Evolutionary conservation across 208 protist species (phyloP).

Genomic region (Wallacemonas collosoma): DNA sequence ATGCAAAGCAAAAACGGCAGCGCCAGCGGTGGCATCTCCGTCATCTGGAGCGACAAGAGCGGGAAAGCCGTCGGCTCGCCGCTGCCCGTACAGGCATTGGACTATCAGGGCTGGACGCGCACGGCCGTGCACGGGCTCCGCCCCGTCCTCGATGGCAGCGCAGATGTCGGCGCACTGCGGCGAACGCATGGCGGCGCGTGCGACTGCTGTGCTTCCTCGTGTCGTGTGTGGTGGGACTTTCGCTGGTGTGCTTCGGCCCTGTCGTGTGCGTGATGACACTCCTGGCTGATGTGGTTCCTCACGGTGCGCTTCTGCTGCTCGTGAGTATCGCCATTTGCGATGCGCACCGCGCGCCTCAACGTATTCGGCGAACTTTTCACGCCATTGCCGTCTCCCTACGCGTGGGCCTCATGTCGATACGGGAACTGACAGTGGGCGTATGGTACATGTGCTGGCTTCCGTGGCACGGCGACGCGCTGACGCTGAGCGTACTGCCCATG

Average conservation of each 20-base stretch:
- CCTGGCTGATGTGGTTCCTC: conserved; percentile 8
- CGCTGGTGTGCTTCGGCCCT: conserved; percentile 9
- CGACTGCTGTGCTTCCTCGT: conserved; percentile 17
- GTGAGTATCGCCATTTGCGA: background rate
- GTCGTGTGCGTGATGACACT: conserved; percentile 14
- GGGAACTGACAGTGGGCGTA: background rate
- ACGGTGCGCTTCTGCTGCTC: background rate
- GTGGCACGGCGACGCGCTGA: background rate
- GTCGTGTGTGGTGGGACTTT: background rate
- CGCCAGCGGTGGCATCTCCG: conserved; percentile 4
- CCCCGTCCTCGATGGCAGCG: background rate
- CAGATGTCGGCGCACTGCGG: background rate
- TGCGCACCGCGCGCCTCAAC: background rate
- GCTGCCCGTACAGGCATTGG: background rate
- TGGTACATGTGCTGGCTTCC: background rate
- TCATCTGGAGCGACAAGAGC: conserved; percentile 11
- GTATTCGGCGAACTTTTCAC: background rate
- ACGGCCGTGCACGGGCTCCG: background rate
- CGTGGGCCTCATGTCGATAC: no score
- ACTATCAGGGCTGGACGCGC: background rate
- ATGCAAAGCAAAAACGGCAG: background rate
- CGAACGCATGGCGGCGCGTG: conserved; percentile 7
- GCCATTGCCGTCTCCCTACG: background rate
- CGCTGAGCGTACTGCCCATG: background rate
- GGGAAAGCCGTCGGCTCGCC: background rate